Evolutionary conservation across 257 asterid species (phyloP).

Genomic region (Lycium ferocissimum): DNA sequence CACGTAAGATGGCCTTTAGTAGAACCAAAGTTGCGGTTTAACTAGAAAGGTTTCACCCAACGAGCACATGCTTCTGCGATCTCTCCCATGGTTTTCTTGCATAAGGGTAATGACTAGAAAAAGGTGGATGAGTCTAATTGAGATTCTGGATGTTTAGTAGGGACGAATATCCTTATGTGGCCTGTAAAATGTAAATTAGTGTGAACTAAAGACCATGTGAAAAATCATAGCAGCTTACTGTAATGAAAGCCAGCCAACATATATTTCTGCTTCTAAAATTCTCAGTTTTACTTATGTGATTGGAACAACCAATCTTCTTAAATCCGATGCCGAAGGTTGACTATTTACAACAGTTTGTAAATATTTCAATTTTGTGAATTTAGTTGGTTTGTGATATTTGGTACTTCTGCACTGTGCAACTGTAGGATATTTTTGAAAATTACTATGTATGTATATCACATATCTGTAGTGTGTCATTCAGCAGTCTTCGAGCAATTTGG

Average conservation of each 20-base stretch:
- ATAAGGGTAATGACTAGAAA: background rate
- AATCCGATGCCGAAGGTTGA: conserved; percentile 8
- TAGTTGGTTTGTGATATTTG: conserved; percentile 15
- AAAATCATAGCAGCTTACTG: background rate
- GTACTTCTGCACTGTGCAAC: background rate
- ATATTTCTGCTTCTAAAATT: background rate
- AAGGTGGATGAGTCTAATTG: background rate
- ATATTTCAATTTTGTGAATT: conserved; percentile 5
- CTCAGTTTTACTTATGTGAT: background rate
- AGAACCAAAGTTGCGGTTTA: conserved; percentile 18
- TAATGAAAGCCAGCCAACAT: background rate
- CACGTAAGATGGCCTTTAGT: background rate
- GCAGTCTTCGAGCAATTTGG: conserved; percentile 10
- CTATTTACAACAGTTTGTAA: background rate
- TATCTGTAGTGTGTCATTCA: background rate
- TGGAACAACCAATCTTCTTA: background rate
- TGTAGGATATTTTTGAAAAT: background rate
- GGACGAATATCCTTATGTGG: background rate
- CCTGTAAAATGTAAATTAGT: background rate
- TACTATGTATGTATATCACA: conserved; percentile 12
- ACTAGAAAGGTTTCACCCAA: background rate
- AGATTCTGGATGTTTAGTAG: background rate
- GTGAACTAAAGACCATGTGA: background rate
- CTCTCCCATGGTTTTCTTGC: conserved; percentile 8
- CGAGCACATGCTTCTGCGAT: background rate